Conservation (phyloP, 768 basidiomycete species). For the Artomyces pyxidatus region DNA sequence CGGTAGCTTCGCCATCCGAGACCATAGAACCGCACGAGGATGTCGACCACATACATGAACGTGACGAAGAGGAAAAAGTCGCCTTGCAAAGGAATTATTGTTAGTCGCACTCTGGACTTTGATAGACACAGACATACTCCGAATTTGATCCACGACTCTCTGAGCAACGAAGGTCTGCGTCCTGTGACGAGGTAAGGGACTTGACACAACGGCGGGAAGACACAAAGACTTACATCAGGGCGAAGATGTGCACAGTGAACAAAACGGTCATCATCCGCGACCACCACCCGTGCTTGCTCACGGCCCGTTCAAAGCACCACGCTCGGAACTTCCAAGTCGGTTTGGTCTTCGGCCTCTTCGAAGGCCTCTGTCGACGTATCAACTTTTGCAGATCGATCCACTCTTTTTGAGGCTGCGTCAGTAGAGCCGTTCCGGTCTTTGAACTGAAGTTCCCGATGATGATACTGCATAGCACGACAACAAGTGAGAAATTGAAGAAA, state of each 20-base stretch:
- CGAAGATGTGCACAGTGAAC: conserved; percentile 74
- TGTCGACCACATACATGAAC: conserved; percentile 68
- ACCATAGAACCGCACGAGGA: conserved; percentile 69
- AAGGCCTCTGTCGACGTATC: conserved; percentile 79
- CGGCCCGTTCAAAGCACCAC: conserved; percentile 92
- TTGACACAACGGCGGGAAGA: not conserved
- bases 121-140: conserved; percentile 38
- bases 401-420: conserved; percentile 82
- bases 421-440: conserved; percentile 77
- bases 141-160: conserved; percentile 40
- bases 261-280: conserved; percentile 67
- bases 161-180: conserved; percentile 65
- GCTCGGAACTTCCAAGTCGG: conserved; percentile 49
- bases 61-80: conserved; percentile 70
- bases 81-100: conserved; percentile 35
- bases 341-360: conserved; percentile 62
- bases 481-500: not conserved
- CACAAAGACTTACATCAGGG: conserved; percentile 56
- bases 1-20: conserved; percentile 79
- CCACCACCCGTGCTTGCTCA: conserved; percentile 94
- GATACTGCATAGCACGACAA: conserved; percentile 46
- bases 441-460: conserved; percentile 91
- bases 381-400: conserved; percentile 93
- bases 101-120: not conserved
- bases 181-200: conserved; percentile 34